Evolutionary conservation across 331 rosid genomes (phyloP).

Genomic region (Pyrus hybrid): DNA sequence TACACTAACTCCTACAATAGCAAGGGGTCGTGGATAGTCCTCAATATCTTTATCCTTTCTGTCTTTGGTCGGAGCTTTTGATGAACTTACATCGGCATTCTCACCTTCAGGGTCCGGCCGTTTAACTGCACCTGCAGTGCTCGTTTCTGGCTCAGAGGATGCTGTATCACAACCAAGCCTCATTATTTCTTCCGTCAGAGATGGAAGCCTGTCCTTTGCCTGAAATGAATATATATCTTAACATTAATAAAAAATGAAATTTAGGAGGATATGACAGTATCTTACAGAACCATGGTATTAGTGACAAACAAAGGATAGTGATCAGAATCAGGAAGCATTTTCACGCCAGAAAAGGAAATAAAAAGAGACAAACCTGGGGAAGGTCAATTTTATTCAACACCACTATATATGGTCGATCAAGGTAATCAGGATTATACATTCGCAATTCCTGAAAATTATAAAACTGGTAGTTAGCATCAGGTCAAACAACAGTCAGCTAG

Average conservation of each 20-base stretch:
- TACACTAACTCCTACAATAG: conserved; percentile 89
- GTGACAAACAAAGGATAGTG: background rate
- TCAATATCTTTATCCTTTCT: conserved; percentile 56
- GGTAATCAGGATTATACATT: conserved; percentile 94
- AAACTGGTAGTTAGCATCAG: conserved; percentile 5
- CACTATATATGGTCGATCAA: conserved; percentile 83
- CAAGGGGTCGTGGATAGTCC: conserved; percentile 77
- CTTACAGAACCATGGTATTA: background rate
- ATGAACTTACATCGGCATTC: conserved; percentile 8
- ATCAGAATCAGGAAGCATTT: background rate
- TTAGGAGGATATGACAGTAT: background rate
- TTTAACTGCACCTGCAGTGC: conserved; percentile 26
- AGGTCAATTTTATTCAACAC: conserved; percentile 90
- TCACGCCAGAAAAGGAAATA: no score
- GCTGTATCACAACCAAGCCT: conserved; percentile 49
- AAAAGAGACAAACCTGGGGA: conserved; percentile 49
- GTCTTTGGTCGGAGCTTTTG: conserved; percentile 8
- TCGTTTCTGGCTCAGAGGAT: conserved; percentile 28
- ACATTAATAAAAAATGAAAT: background rate
- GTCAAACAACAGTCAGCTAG: background rate
- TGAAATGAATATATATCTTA: conserved; percentile 13
- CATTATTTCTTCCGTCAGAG: conserved; percentile 53
- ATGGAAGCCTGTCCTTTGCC: conserved; percentile 60
- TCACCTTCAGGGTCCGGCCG: conserved; percentile 25
- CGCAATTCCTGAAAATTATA: conserved; percentile 74